Evolutionary conservation across 1,139 yeast species (phyloP).

Genomic region (Magnusiomyces sp.): DNA sequence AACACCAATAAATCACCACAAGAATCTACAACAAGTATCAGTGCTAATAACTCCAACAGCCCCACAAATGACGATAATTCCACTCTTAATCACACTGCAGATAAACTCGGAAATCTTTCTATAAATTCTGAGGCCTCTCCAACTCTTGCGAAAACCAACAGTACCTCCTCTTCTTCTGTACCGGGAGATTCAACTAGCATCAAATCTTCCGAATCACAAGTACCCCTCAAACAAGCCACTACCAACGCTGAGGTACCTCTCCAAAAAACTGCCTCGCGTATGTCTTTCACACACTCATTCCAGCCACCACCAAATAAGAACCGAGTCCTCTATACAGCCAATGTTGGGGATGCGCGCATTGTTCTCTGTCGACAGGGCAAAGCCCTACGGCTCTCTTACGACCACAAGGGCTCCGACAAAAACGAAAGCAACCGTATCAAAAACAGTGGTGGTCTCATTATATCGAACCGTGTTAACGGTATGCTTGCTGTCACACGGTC

Average conservation of each 20-base stretch:
- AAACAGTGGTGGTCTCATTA: slow-evolving; percentile 73
- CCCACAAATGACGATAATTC: neutral
- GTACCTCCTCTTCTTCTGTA: neutral
- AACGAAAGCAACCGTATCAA: slow-evolving; percentile 70
- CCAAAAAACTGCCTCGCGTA: neutral
- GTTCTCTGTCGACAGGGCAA: slow-evolving; percentile 65
- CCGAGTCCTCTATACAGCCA: slow-evolving; percentile 82
- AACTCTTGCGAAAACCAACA: neutral
- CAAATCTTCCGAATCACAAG: neutral
- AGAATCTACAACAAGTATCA: too few species aligned
- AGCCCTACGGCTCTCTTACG: slow-evolving; percentile 78
- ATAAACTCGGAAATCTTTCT: neutral
- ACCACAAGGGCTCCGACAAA: slow-evolving; percentile 85
- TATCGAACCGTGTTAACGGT: slow-evolving; percentile 91
- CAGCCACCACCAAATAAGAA: slow-evolving; percentile 9
- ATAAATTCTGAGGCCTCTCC: neutral
- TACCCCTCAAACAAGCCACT: neutral
- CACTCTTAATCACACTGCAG: neutral
- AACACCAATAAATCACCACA: neutral
- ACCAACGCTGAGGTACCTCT: neutral
- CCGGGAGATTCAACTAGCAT: neutral
- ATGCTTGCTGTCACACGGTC: slow-evolving; percentile 92
- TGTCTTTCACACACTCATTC: slow-evolving; percentile 10
- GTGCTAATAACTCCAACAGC: neutral
- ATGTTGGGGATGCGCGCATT: slow-evolving; percentile 89